Conservation (phyloP, 352 stramenopile species). For the Globisporangium abappressorium region DNA sequence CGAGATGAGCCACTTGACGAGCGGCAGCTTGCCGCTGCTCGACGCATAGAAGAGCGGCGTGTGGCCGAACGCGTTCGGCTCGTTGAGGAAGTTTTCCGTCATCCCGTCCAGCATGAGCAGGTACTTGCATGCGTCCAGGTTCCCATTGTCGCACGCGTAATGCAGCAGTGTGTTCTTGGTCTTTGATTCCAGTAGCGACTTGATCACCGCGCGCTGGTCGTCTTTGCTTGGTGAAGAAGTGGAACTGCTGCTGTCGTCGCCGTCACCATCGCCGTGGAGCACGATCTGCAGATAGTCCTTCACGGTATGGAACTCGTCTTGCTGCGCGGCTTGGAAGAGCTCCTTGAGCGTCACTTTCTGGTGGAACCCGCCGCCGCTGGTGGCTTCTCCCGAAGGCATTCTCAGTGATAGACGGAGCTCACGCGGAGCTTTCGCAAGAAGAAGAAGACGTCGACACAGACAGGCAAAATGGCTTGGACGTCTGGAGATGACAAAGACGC, state of each 20-base stretch:
- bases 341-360: constrained; percentile 49
- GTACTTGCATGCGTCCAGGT: constrained; percentile 79
- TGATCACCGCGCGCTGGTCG: constrained; percentile 22
- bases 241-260: constrained; percentile 1
- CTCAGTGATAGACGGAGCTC: background rate
- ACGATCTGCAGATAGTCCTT: constrained; percentile 55
- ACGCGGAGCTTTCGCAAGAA: background rate
- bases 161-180: constrained; percentile 76
- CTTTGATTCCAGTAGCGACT: constrained; percentile 53
- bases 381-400: constrained; percentile 9
- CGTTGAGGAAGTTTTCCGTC: constrained; percentile 58
- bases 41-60: constrained; percentile 79
- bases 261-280: constrained; percentile 30
- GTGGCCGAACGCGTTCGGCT: constrained; percentile 72
- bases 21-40: constrained; percentile 61
- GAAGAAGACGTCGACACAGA: background rate
- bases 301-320: constrained; percentile 64
- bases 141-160: constrained; percentile 80
- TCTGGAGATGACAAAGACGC: too few relatives aligned
- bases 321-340: constrained; percentile 64
- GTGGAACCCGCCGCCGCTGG: background rate
- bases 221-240: background rate
- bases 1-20: constrained; percentile 85
- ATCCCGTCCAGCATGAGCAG: constrained; percentile 74
- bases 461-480: background rate